Evolutionary conservation across 148 eudicot species (phyloP).

Genomic region (Rhododendron ferrugineum): DNA sequence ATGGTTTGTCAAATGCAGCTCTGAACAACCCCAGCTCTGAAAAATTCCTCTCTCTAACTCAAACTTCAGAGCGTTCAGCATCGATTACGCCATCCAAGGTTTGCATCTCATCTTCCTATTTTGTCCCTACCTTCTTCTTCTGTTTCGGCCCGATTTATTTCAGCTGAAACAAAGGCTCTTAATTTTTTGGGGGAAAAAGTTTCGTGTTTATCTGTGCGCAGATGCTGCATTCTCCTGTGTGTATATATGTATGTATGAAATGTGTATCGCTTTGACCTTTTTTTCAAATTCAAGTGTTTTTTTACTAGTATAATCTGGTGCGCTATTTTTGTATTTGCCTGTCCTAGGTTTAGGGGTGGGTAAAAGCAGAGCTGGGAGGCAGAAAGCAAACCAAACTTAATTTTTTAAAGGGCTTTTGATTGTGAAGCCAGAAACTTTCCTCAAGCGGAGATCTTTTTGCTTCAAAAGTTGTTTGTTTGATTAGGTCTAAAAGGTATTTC

Average conservation of each 20-base stretch:
- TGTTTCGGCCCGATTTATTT: neutral
- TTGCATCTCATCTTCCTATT: neutral
- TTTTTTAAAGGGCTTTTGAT: slow-evolving; percentile 4
- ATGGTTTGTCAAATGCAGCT: neutral
- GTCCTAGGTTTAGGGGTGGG: neutral
- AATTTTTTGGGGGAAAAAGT: neutral
- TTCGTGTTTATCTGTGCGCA: neutral
- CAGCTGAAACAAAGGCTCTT: neutral
- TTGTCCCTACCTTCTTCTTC: neutral
- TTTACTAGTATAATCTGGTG: neutral
- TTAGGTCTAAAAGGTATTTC: neutral
- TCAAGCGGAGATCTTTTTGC: neutral
- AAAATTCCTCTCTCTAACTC: neutral
- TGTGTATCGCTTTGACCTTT: neutral
- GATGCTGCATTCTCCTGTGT: neutral
- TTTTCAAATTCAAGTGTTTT: neutral
- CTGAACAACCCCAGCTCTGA: neutral
- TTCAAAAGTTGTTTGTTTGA: neutral
- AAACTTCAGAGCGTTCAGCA: neutral
- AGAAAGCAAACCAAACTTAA: neutral
- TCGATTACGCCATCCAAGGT: neutral
- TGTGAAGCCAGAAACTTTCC: neutral
- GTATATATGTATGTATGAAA: neutral
- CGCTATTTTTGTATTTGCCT: neutral
- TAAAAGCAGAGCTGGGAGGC: neutral